Evolutionary conservation across 1,284 basidiomycete genomes (phyloP), one percentile per base, ranked within the genome.

Genomic region (Kwoniella shivajii): DNA sequence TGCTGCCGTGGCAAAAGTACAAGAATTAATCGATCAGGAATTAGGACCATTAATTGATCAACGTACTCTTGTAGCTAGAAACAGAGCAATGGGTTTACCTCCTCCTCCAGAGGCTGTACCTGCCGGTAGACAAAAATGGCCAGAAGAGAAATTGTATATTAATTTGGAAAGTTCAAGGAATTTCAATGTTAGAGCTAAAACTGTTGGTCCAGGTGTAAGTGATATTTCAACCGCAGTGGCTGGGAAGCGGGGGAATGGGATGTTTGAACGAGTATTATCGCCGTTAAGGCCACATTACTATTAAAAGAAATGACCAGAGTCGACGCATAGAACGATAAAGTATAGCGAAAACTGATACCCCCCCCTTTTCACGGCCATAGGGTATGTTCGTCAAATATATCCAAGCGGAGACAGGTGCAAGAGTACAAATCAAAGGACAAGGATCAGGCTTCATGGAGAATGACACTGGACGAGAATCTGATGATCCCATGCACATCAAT

Each of bases 361-460:
- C n/a, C n/a, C 7, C 37, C 31, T 31, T 30, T 45, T 10, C 10
- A 14, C 5, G 22, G 41, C 4, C 20, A 4, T 63, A 91, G 89
- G 93, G 92, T 66, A 88, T 93, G 73, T 99, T 98, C 74, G 95
- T 99, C 64, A 99, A 99, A 80, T 94, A 93, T 74, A 99, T 99
- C 63, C 95, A 99, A 79, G 86, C 87, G 69, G 95, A 99, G 79
- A 99, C 95, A 0, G 88, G 88, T 34, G 95, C 93, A 14, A 85
- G 95, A 61, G 95, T 98, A n/a, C 95, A 99, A 77, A 97, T 99
- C 74, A 98, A 98, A 77, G 95, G 95, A 11, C 66, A 87, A 16
- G 96, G 96, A 0, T 95, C 92, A 18, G 96, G 95, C 0, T 99
- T 96, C 75, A 86, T 95, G 64, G 95, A 99, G 72, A 87, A 87